A percentile compares a stretch with the other conserved stretches of the same genome.
phyloP scores from a whole-genome alignment of 768 basidiomycete genomes.

The Piloderma croceum region DNA sequence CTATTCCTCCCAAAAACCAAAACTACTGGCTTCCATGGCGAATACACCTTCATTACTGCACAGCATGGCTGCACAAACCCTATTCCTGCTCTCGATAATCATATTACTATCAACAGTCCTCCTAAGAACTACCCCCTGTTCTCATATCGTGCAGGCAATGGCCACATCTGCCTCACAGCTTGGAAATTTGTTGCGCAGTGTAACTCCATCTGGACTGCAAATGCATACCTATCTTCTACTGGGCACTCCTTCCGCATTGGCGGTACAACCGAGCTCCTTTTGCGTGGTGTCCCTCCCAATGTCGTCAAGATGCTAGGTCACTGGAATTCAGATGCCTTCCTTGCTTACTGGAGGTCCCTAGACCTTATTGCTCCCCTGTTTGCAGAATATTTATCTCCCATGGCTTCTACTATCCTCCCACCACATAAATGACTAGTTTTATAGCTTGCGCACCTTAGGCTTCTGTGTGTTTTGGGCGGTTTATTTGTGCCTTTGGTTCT shows the following conservation, averaged over 20 bases:
- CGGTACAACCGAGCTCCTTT: conserved; percentile 2
- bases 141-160: conserved; percentile 12
- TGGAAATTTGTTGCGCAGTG: conserved; percentile 8
- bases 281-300: conserved; percentile 3
- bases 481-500: neutral
- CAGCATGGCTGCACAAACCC: conserved; percentile 26
- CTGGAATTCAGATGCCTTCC: conserved; percentile 22
- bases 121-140: conserved; percentile 23
- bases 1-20: conserved; percentile 28
- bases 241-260: conserved; percentile 11
- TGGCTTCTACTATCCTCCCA: neutral
- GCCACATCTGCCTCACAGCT: neutral
- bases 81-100: conserved; percentile 14
- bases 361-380: conserved; percentile 12
- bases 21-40: conserved; percentile 11
- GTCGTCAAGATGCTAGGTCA: conserved; percentile 4
- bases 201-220: conserved; percentile 8
- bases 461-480: neutral
- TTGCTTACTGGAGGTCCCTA: conserved; percentile 26
- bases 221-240: conserved; percentile 6
- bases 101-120: conserved; percentile 27
- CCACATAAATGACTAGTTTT: neutral
- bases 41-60: conserved; percentile 28
- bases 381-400: too few relatives aligned
- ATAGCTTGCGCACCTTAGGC: neutral